Evolutionary conservation across 495 filamentous ascomycete species (phyloP).

Genomic region (Apiosordaria backusii): DNA sequence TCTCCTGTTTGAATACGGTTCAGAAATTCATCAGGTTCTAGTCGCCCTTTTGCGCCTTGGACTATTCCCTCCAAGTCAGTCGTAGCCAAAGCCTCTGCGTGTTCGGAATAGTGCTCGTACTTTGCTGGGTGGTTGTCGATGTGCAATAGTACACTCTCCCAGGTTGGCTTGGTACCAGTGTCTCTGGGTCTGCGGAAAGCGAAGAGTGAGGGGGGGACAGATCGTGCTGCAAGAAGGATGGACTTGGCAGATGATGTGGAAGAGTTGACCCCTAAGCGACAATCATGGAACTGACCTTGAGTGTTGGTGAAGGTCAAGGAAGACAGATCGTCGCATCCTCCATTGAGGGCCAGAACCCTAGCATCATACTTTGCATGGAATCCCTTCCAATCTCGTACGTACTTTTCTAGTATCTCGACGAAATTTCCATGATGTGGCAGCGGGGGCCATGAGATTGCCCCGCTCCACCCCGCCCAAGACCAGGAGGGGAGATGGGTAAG

Average conservation of each 20-base stretch:
- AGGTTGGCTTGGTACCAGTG: neutral
- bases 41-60: neutral
- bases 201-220: neutral
- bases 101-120: neutral
- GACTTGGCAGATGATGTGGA: neutral
- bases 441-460: neutral
- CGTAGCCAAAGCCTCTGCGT: neutral
- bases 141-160: neutral
- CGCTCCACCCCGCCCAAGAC: conserved; percentile 4
- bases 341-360: neutral
- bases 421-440: neutral
- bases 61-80: neutral
- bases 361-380: neutral
- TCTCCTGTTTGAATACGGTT: neutral
- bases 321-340: conserved; percentile 1
- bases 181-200: neutral
- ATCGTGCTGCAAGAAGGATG: neutral
- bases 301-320: neutral
- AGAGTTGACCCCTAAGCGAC: neutral
- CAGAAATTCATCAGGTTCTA: neutral
- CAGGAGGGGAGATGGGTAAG: neutral
- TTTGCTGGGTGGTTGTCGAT: neutral
- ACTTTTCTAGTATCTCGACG: neutral
- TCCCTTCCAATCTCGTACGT: neutral
- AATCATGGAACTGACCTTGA: neutral